Base-by-base conservation (phyloP, 768 basidiomycete genomes). In the Exsudoporus frostii region DNA sequence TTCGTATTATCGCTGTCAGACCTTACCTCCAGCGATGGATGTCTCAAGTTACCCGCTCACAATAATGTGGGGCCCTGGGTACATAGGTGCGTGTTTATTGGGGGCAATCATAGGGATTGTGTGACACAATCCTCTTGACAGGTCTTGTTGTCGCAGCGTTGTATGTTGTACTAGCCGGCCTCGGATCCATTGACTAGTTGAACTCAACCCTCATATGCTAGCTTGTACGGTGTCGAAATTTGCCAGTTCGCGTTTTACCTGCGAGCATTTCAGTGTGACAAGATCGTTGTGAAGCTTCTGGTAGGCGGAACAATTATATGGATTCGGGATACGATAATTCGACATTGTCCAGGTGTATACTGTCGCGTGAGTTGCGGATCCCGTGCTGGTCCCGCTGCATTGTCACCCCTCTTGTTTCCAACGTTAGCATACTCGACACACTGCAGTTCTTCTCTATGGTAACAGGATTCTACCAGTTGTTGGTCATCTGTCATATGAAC, bases 241-340 rank as follows among this genome's bases (percentile, higher is more conserved):
- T 49, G 44, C 40, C 57, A 59, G 45, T 52, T 59, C 40, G 32
- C 25, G 40, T 52, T 49, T 34, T 58, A 52, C 44, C 20, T 45
- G 24, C 34, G 10, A 39, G 40, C 47, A 0, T 58, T 58, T 52
- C 44, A 7, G 8, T 6, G 13, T 11, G 57, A 53, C 44, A 38
- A n/a, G 11, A 14, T 24, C 48, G n/a, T 33, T 9, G 22, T 22
- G 20, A 57, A 50, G 30, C 20, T 57, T n/a, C 57, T 19, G 34
- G 57, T 53, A 25, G 2, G 37, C 30, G 25, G 24, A 22, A 22
- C 19, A 25, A 30, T 29, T 13, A 43, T 29, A 15, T 13, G 27
- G 10, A 20, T 47, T 2, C 6, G 24, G 10, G 44, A 27, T 22
- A 11, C 19, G 30, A 20, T 10, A 6, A 39, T 25, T 30, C 22